Conservation (phyloP, 2,329 filamentous ascomycete species). For the Knufia fluminis region DNA sequence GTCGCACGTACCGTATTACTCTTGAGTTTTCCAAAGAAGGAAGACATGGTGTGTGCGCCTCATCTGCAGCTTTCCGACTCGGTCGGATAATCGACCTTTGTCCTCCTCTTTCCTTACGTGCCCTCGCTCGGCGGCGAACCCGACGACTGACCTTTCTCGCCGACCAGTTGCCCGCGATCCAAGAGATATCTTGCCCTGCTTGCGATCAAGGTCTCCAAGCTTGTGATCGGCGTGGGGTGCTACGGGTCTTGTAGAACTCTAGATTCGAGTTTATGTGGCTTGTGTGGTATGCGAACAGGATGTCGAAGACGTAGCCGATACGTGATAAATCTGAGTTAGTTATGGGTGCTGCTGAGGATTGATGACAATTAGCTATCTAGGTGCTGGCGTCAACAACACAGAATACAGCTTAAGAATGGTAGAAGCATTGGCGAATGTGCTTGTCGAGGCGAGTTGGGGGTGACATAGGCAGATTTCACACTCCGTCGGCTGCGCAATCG, state of each 20-base stretch:
- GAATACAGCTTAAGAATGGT: background rate
- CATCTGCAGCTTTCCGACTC: conserved; percentile 21
- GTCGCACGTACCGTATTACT: conserved; percentile 24
- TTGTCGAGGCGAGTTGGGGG: background rate
- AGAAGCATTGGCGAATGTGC: background rate
- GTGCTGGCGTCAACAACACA: background rate
- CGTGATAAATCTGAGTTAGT: background rate
- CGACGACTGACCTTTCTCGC: background rate
- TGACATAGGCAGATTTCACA: conserved; percentile 4
- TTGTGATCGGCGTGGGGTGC: background rate
- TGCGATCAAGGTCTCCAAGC: too few relatives aligned
- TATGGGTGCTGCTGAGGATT: background rate
- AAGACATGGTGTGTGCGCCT: conserved; percentile 35
- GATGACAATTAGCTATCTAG: background rate
- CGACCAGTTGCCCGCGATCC: too few relatives aligned
- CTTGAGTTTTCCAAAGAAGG: conserved; percentile 47
- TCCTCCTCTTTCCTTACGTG: background rate
- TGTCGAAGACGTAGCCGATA: background rate
- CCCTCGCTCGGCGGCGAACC: background rate
- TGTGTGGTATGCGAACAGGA: too few relatives aligned
- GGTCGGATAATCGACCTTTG: conserved; percentile 1
- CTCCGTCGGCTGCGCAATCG: background rate
- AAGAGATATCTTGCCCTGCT: too few relatives aligned
- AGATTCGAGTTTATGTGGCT: too few relatives aligned
- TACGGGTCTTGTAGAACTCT: background rate